Conservation (phyloP, 2,329 filamentous ascomycete species). For the Botrytis squamosa region DNA sequence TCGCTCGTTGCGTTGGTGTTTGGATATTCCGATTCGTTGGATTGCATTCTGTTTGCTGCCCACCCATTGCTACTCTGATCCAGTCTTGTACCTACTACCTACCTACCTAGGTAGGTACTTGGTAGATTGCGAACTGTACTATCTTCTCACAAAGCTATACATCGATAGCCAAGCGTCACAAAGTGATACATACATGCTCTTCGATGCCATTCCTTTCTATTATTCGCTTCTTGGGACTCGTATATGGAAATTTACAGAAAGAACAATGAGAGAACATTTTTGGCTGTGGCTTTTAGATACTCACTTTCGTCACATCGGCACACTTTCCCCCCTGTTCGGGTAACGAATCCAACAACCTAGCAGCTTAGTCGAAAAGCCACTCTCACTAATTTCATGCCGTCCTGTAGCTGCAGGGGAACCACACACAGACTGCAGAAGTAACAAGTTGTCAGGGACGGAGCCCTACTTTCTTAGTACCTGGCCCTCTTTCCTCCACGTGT, state of each 20-base stretch:
- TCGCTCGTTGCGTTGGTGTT: neutral
- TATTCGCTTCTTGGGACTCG: neutral
- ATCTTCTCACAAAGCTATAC: neutral
- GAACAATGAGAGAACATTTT: neutral
- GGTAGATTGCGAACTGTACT: neutral
- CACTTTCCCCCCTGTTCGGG: neutral
- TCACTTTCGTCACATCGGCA: conserved; percentile 2
- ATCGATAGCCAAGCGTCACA: neutral
- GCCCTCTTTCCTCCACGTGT: conserved; percentile 2
- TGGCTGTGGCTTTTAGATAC: neutral
- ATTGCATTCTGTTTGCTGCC: neutral
- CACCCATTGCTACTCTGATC: neutral
- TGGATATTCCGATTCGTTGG: neutral
- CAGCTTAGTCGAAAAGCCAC: neutral
- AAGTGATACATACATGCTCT: neutral
- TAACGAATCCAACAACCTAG: neutral
- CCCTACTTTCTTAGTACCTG: neutral
- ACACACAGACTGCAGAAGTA: neutral
- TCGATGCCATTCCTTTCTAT: neutral
- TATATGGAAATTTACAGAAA: conserved; percentile 5
- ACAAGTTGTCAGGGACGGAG: conserved; percentile 5
- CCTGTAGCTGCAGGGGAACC: neutral
- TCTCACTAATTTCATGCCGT: neutral
- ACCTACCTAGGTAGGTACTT: neutral
- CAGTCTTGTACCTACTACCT: neutral